Base-by-base conservation (phyloP, 805 yeast genomes). In the Metschnikowia chrysomelidarum region DNA sequence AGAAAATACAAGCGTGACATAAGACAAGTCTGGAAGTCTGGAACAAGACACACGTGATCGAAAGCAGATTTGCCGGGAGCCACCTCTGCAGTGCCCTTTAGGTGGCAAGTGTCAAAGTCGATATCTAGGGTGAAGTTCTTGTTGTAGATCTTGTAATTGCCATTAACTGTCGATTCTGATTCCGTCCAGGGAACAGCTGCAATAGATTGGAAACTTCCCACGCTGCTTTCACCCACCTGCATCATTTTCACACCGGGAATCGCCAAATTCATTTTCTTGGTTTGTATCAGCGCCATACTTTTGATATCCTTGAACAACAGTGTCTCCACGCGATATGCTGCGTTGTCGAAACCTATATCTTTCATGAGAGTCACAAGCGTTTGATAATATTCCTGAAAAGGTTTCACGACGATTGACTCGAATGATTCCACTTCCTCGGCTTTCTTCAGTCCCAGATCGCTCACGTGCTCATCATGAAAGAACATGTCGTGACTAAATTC, bases 401-500 rank as follows among this genome's bases (percentile, higher is more conserved):
- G 62, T 30, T 51, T 50, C 7, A 62, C 51, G n/a, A 67, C 54
- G 2, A 62, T 57, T 8, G 54, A 43, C 34, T 60, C 63, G 30
- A 67, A 64, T 26, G 56, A 51, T 19, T 56, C 63, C 24, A 38
- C 32, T 18, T 49, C 47, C 4, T 37, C 44, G 4, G 32, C 20
- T 15, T 47, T 46, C 25, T 47, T 50, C 16, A 43, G 41, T 5
- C 50, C 49, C 28, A 57, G 59, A 14, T 60, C 55, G 19, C 42
- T 49, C 22, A 56, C 56, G 19, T 59, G 60, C 15, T 58, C 57
- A 27, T 63, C 67, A 11, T 49, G 43, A 42, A 64, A 62, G 36
- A 64, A 61, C 59, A 64, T 56, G 17, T 64, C 70, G 35, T 62
- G 69, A 38, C 57, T 60, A 41, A 67, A 47, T 26, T 66, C 71